A percentile compares a stretch with the other conserved stretches of the same genome.
phyloP scores from a whole-genome alignment of 176 grass and related monocot genomes.

The Lolium perenne region DNA sequence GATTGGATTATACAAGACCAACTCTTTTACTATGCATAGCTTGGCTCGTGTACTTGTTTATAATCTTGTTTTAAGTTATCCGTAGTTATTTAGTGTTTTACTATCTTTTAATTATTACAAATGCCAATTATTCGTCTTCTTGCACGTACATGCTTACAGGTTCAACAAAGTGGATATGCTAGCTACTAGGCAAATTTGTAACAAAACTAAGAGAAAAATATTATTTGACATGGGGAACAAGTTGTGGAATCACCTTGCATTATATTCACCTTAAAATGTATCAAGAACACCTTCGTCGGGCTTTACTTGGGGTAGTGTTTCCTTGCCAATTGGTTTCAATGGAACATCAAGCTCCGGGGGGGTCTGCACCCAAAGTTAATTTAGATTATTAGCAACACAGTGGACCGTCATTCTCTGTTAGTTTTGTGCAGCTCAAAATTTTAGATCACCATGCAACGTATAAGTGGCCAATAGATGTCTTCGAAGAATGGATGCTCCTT shows the following conservation, averaged over 20 bases:
- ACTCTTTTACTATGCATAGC: background rate
- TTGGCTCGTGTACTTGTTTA: too few species aligned
- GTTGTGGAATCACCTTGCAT: background rate
- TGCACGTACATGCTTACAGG: background rate
- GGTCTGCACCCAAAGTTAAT: constrained; percentile 57
- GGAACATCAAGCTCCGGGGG: constrained; percentile 83
- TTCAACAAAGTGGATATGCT: background rate
- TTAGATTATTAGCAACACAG: constrained; percentile 24
- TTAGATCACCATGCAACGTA: constrained; percentile 90
- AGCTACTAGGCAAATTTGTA: background rate
- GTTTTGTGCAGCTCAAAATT: constrained; percentile 41
- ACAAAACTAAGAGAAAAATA: background rate
- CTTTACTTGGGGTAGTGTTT: constrained; percentile 56
- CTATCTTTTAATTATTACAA: background rate
- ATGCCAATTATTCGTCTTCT: constrained; percentile 1
- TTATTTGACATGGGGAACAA: background rate
- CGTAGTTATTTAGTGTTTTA: background rate
- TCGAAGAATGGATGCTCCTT: constrained; percentile 90
- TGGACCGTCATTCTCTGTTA: background rate
- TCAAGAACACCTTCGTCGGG: constrained; percentile 60
- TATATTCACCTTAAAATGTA: constrained; percentile 64
- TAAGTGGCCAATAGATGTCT: constrained; percentile 87
- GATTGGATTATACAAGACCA: background rate
- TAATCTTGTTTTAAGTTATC: background rate
- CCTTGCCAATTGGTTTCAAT: constrained; percentile 65